Evolutionary conservation across 305 asterid species (phyloP), one percentile per base, ranked within the genome.

Genomic region (Solanum hybrid): DNA sequence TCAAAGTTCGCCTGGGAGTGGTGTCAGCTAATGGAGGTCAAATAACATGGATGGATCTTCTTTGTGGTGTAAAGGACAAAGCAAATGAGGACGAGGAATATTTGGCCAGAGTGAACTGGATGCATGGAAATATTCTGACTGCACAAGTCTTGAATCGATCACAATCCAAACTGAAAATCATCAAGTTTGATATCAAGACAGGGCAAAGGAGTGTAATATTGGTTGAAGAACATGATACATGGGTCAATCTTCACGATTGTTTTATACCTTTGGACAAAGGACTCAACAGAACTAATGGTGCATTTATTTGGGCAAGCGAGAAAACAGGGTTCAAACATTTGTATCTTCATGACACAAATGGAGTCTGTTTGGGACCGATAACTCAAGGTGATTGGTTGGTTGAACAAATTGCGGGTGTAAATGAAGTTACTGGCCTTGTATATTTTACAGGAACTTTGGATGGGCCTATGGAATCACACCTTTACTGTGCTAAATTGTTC

Each of bases 381-480:
- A 97, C 99, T 80, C 94, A 93, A 89, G 99, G 99, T 78, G 95
- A 96, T 92, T 96, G 99, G 99, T 92, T 94, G 95, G 97, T 97
- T 31, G 99, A 97, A 92, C 99, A 97, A 89, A 93, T 97, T 86
- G 94, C 95, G 15, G 99, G 99, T 2, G 94, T 97, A 84, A 96
- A 96, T 32, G 99, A 96, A 91, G 97, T 95, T 88, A 90, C 96
- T 61, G 98, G 98, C 61, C 72, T 93, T 61, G 91, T 96, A 27
- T 96, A 97, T 91, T 95, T 97, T 84, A 93, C 95, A 4, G 99
- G 95, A 90, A 96, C 98, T 81, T 87, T 95, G 38, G 97, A 97
- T 38, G 91, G 96, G 31, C 98, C 98, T 87, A 89, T 96, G 93
- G 98, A 97, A 91, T 94, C 97, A 79, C 99, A 97, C 94, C 97